Evolutionary conservation across 2,329 filamentous ascomycete species (phyloP).

Genomic region (Diaporthe citri): DNA sequence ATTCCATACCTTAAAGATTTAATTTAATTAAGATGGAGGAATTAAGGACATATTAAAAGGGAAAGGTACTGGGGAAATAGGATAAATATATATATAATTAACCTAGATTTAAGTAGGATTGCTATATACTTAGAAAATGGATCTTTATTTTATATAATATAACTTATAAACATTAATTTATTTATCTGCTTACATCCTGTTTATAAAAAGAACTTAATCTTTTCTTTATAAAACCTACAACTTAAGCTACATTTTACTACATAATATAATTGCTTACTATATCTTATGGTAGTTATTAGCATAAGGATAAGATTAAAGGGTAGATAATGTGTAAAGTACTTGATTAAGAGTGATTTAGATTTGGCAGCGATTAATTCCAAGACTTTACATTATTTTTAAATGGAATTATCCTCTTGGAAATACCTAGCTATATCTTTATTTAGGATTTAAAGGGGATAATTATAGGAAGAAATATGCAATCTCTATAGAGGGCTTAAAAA

Average conservation of each 20-base stretch:
- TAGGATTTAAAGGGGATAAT: not conserved
- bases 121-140: not conserved
- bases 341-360: too few species aligned
- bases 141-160: not conserved
- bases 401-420: not conserved
- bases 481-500: not conserved
- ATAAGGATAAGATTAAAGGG: too few species aligned
- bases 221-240: not conserved
- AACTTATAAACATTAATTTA: not conserved
- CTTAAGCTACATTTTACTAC: not conserved
- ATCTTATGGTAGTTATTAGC: too few species aligned
- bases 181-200: too few species aligned
- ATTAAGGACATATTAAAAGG: not conserved
- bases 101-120: not conserved
- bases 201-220: not conserved
- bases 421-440: not conserved
- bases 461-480: not conserved
- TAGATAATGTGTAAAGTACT: not conserved
- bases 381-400: not conserved
- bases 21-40: not conserved
- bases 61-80: not conserved
- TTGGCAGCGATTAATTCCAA: not conserved
- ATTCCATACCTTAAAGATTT: not conserved
- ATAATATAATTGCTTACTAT: too few species aligned
- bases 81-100: not conserved